Evolutionary conservation across 192 early-diverging fungal genomes (phyloP).

Genomic region (Gaertneriomyces semiglobifer): DNA sequence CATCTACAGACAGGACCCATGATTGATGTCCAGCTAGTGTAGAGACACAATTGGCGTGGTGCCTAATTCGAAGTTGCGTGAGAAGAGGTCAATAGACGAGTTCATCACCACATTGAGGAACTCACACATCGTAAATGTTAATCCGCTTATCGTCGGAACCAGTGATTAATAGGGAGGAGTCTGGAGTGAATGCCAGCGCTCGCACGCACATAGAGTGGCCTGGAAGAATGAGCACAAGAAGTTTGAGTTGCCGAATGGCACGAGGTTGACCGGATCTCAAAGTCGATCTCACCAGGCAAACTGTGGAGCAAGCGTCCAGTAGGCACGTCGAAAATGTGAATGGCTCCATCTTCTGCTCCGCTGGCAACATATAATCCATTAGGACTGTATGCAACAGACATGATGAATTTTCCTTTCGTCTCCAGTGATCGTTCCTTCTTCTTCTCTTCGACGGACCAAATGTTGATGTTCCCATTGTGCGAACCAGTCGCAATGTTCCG

Average conservation of each 20-base stretch:
- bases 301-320: conserved; percentile 64
- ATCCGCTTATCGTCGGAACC: conserved; percentile 84
- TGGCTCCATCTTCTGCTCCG: conserved; percentile 69
- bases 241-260: neutral
- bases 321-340: conserved; percentile 68
- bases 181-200: conserved; percentile 69
- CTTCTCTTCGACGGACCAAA: conserved; percentile 66
- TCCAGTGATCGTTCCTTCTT: conserved; percentile 63
- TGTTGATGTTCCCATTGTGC: conserved; percentile 67
- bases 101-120: neutral
- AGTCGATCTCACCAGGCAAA: conserved; percentile 40
- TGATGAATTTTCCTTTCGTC: conserved; percentile 73
- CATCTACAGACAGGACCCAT: conserved; percentile 75
- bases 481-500: conserved; percentile 68
- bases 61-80: conserved; percentile 26
- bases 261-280: neutral
- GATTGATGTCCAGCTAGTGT: conserved; percentile 73
- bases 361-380: conserved; percentile 72
- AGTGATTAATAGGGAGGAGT: conserved; percentile 63
- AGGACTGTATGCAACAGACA: conserved; percentile 74
- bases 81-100: neutral
- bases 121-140: conserved; percentile 65
- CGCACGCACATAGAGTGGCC: conserved; percentile 77
- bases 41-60: conserved; percentile 70
- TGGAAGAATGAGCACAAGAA: conserved; percentile 15